phyloP scores from a whole-genome alignment of 2,329 filamentous ascomycete genomes.

The Uncinocarpus reesii region DNA sequence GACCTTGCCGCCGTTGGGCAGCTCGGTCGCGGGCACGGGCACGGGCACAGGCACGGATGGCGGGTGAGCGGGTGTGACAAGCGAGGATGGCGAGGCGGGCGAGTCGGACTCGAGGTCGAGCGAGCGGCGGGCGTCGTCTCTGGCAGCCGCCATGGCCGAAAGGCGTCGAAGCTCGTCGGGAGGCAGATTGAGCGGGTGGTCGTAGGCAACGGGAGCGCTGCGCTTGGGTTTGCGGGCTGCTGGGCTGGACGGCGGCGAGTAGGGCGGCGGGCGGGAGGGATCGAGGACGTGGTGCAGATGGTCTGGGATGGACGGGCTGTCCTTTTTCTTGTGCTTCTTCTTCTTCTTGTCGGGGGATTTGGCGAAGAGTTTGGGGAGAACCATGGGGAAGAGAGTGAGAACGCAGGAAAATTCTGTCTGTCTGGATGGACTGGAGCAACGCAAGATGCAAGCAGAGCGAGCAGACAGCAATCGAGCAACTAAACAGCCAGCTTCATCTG shows the following conservation, averaged over 20 bases:
- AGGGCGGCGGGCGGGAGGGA: not conserved
- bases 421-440: too few relatives aligned
- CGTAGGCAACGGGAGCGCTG: conserved; percentile 25
- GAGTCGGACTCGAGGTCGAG: conserved; percentile 58
- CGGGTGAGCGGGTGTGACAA: conserved; percentile 18
- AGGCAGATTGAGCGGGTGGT: conserved; percentile 77
- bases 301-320: conserved; percentile 9
- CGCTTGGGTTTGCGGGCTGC: not conserved
- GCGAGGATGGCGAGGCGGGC: conserved; percentile 32
- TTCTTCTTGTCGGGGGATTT: conserved; percentile 22
- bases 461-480: not conserved
- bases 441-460: too few relatives aligned
- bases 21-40: too few relatives aligned
- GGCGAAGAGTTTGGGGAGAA: conserved; percentile 31
- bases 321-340: conserved; percentile 19
- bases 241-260: not conserved
- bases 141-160: conserved; percentile 46
- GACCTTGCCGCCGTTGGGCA: conserved; percentile 13
- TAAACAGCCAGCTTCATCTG: too few relatives aligned
- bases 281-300: conserved; percentile 11
- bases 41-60: too few relatives aligned
- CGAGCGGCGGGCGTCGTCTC: conserved; percentile 45
- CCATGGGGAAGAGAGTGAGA: conserved; percentile 23
- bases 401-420: too few relatives aligned
- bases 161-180: conserved; percentile 78